Evolutionary conservation across 352 stramenopile species (phyloP), one percentile per base, ranked within the genome.

Genomic region (Phytophthora citricola): DNA sequence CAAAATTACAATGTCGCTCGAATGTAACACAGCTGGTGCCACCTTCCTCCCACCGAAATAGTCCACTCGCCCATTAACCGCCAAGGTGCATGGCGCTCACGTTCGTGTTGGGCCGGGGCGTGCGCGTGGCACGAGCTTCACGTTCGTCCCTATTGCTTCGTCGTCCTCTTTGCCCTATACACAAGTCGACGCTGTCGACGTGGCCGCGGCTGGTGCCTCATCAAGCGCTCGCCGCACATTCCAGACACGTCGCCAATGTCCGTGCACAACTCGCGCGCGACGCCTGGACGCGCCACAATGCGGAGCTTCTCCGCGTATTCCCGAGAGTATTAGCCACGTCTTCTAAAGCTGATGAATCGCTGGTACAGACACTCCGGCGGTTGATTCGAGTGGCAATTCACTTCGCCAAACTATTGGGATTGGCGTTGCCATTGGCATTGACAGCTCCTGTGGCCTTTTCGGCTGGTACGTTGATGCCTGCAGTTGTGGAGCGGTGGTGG

Each of bases 401-500:
- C 45, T 73, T 93, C 24, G 66, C 66, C 39, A 88, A 89, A 56
- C 62, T 93, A n/a, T 12, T 92, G 26, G 61, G 71, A 29, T 71
- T 95, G 11, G 63, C 75, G 29, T 41, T 83, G 22, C 84, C 84
- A 12, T 66, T 92, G 8, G 65, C 75, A 0, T 29, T 70, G 11
- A 81, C 80, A 8, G 78, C 80, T 36, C 86, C 84, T 14, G 29
- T 90, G 12, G 70, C 67, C 1, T 55, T 73, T 5, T 43, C 62
- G 8, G 66, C 78, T 10, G 41, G 69, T 0, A 31, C 41, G 1
- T 1, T 78, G 26, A 14, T 75, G 20, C 69, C 66, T 14, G 7
- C 26, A 50, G 24, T 90, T n/a, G 71, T 80, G 40, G 31, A 82
- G 14, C 63, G 69, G 29, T 94, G 84, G 85, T 95, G 89, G 88